A percentile compares a stretch with the other conserved stretches of the same genome.
phyloP scores from a whole-genome alignment of 441 rosid genomes.

The Euphorbia celastroides region DNA sequence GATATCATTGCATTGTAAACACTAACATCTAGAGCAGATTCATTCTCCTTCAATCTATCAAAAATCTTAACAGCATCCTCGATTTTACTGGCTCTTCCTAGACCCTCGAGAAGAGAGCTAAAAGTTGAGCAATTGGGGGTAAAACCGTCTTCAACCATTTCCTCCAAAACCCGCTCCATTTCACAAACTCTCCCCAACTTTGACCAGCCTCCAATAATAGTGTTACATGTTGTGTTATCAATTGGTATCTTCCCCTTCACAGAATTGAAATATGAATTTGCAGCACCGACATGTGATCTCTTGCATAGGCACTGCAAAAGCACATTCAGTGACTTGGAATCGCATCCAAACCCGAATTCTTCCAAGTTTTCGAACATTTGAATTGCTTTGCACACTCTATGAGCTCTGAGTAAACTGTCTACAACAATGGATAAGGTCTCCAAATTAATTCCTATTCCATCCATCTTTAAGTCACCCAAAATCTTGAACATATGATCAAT shows the following conservation, averaged over 20 bases:
- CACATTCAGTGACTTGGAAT: slow-evolving; percentile 55
- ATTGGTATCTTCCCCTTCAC: slow-evolving; percentile 46
- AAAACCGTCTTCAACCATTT: slow-evolving; percentile 54
- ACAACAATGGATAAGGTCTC: slow-evolving; percentile 48
- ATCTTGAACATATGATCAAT: slow-evolving; percentile 41
- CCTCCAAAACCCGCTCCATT: slow-evolving; percentile 54
- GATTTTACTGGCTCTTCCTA: slow-evolving; percentile 71
- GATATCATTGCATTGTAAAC: slow-evolving; percentile 76
- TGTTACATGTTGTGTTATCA: slow-evolving; percentile 47
- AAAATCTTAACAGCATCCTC: slow-evolving; percentile 60
- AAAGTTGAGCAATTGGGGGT: slow-evolving; percentile 50
- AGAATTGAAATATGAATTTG: slow-evolving; percentile 48
- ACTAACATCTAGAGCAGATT: slow-evolving; percentile 37
- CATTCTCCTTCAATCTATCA: slow-evolving; percentile 42
- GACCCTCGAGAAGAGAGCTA: slow-evolving; percentile 56
- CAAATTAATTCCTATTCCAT: slow-evolving; percentile 34
- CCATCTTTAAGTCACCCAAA: slow-evolving; percentile 35
- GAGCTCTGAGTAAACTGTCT: slow-evolving; percentile 54
- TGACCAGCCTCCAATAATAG: slow-evolving; percentile 67
- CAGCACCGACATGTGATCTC: slow-evolving; percentile 65
- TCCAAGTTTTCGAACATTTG: slow-evolving; percentile 43
- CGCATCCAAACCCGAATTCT: slow-evolving; percentile 45
- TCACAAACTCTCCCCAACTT: slow-evolving; percentile 52
- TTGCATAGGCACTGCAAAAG: slow-evolving; percentile 62
- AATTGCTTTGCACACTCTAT: slow-evolving; percentile 48